Evolutionary conservation across 2,329 filamentous ascomycete species (phyloP).

Genomic region (Chrysoporthe deuterocubensis): DNA sequence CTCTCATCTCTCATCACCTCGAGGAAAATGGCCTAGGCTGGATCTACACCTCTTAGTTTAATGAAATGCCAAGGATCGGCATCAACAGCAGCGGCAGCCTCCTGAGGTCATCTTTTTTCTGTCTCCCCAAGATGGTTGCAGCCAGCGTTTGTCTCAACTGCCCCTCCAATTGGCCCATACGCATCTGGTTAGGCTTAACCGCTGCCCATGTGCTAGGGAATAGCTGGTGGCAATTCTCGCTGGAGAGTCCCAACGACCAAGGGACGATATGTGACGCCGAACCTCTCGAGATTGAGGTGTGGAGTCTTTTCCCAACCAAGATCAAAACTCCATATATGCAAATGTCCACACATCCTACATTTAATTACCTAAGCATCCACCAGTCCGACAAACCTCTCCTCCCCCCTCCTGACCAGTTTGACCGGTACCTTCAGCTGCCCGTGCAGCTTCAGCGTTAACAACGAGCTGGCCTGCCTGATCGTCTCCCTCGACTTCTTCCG

Average conservation of each 20-base stretch:
- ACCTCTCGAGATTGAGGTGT: neutral
- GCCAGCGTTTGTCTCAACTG: neutral
- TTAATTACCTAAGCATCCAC: conserved; percentile 31
- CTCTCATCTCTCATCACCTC: too few relatives aligned
- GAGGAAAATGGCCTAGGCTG: conserved; percentile 18
- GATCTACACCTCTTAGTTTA: neutral
- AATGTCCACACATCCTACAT: neutral
- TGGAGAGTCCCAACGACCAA: neutral
- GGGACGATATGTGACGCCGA: too few relatives aligned
- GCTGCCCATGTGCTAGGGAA: neutral
- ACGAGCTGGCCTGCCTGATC: conserved; percentile 59
- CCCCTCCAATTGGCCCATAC: neutral
- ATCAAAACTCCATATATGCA: neutral
- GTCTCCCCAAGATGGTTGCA: neutral
- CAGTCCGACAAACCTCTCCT: conserved; percentile 66
- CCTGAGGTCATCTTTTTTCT: neutral
- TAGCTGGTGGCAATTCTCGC: neutral
- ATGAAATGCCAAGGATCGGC: neutral
- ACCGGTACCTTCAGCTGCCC: conserved; percentile 65
- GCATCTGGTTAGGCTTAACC: neutral
- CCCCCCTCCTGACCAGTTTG: conserved; percentile 68
- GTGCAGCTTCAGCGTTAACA: conserved; percentile 75
- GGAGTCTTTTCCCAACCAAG: neutral
- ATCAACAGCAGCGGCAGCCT: neutral
- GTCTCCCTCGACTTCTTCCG: conserved; percentile 56